These are phyloP conservation scores for Andrographis paniculata DNA, from an alignment of 305 asterid species.

Conservation along the genomic window DNA sequence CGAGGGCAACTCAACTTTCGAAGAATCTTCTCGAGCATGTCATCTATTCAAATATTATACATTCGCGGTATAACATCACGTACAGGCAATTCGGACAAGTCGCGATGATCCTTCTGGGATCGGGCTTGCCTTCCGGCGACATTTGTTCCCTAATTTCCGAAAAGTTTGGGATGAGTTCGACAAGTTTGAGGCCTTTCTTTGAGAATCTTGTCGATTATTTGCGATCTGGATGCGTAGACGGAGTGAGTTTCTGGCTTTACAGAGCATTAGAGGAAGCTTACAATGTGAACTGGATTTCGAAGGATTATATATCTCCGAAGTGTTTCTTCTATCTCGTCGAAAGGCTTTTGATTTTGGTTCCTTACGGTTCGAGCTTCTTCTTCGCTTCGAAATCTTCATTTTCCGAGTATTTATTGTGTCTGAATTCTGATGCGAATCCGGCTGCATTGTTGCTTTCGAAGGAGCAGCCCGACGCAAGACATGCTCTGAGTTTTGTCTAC, in stretches of 20 bases:
- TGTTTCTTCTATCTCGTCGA: conserved; percentile 59
- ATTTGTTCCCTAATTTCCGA: conserved; percentile 21
- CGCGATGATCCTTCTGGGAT: conserved; percentile 39
- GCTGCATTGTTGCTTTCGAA: conserved; percentile 14
- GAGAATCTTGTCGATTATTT: conserved; percentile 13
- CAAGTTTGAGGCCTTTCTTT: conserved; percentile 35
- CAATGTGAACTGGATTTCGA: conserved; percentile 22
- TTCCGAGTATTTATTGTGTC: conserved; percentile 34
- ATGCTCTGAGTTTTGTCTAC: conserved; percentile 17
- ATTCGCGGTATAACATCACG: conserved; percentile 15
- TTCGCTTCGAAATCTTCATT: conserved; percentile 46
- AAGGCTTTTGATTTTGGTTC: conserved; percentile 38
- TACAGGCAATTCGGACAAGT: conserved; percentile 41
- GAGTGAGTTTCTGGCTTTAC: conserved; percentile 22
- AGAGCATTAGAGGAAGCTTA: conserved; percentile 38
- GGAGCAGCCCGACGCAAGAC: neutral
- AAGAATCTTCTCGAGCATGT: conserved; percentile 30
- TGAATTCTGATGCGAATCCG: conserved; percentile 21
- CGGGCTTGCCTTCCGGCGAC: conserved; percentile 21
- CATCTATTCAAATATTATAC: conserved; percentile 17
- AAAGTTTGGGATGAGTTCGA: neutral
- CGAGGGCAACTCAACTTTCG: conserved; percentile 39
- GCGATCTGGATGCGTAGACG: neutral
- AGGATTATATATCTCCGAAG: conserved; percentile 42
- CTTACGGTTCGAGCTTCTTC: conserved; percentile 24